Conservation (phyloP, 2,329 filamentous ascomycete genomes). For the Magnaporthales sp. region DNA sequence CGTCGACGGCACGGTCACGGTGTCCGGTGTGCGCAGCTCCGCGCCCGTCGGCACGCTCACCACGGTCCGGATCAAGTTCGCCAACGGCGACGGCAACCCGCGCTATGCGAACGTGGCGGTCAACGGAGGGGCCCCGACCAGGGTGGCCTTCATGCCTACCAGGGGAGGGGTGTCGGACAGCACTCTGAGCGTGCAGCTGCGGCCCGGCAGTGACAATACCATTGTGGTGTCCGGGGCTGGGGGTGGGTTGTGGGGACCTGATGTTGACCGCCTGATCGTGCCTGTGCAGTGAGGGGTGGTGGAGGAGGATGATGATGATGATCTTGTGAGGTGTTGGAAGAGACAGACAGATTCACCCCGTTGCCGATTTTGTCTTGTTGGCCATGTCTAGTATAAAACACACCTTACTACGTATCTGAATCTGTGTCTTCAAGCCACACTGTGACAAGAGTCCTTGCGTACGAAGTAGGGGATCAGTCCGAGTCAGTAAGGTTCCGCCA, state of each 20-base stretch:
- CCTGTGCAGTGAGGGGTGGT: constrained; percentile 20
- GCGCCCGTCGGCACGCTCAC: constrained; percentile 27
- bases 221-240: constrained; percentile 34
- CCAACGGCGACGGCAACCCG: constrained; percentile 44
- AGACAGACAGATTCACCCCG: not conserved
- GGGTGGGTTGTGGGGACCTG: constrained; percentile 32
- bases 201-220: constrained; percentile 35
- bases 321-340: not conserved
- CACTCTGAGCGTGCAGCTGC: constrained; percentile 37
- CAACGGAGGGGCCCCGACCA: constrained; percentile 38
- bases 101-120: constrained; percentile 46
- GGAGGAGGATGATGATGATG: too few relatives aligned
- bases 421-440: not conserved
- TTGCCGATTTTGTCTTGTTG: not conserved
- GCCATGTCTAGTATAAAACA: not conserved
- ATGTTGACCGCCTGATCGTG: constrained; percentile 46
- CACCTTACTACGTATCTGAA: too few relatives aligned
- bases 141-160: constrained; percentile 47
- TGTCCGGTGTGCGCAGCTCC: constrained; percentile 33
- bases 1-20: constrained; percentile 32
- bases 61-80: constrained; percentile 46
- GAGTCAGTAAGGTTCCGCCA: not conserved
- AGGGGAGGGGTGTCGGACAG: constrained; percentile 33
- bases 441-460: not conserved
- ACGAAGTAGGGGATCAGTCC: not conserved